Percentiles rank a stretch among this genome's conserved stretches.
Evolutionary conservation across 306 rosid genomes (phyloP).

Genomic region (Leucaena leucocephala): DNA sequence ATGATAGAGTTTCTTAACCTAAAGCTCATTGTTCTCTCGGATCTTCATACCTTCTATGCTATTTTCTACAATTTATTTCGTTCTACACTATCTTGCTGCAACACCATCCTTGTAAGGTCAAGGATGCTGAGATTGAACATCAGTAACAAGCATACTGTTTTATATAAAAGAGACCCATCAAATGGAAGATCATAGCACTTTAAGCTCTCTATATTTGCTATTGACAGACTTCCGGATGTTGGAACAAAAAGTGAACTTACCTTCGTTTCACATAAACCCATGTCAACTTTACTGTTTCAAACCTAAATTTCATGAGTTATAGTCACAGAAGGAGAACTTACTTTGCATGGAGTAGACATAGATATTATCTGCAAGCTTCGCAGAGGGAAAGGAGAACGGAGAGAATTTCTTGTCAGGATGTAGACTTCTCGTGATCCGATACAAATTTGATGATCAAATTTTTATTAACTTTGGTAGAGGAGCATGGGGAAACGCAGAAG

Average conservation of each 20-base stretch:
- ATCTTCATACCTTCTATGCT: neutral
- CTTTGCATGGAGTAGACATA: too few relatives aligned
- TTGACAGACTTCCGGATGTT: neutral
- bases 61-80: neutral
- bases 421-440: slow-evolving; percentile 45
- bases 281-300: too few relatives aligned
- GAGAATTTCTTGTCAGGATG: neutral
- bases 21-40: neutral
- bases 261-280: too few relatives aligned
- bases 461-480: slow-evolving; percentile 27
- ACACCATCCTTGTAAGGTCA: neutral
- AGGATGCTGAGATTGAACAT: neutral
- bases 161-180: neutral
- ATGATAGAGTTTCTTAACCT: neutral
- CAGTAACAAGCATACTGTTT: neutral
- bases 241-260: neutral
- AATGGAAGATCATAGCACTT: too few relatives aligned
- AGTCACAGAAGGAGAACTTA: too few relatives aligned
- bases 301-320: too few relatives aligned
- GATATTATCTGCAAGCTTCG: too few relatives aligned
- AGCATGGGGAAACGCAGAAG: slow-evolving; percentile 66
- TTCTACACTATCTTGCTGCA: neutral
- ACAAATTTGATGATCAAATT: neutral
- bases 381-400: neutral
- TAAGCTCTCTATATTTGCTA: neutral